Conservation (phyloP, 2,329 filamentous ascomycete species). For the Rosellinia necatrix region DNA sequence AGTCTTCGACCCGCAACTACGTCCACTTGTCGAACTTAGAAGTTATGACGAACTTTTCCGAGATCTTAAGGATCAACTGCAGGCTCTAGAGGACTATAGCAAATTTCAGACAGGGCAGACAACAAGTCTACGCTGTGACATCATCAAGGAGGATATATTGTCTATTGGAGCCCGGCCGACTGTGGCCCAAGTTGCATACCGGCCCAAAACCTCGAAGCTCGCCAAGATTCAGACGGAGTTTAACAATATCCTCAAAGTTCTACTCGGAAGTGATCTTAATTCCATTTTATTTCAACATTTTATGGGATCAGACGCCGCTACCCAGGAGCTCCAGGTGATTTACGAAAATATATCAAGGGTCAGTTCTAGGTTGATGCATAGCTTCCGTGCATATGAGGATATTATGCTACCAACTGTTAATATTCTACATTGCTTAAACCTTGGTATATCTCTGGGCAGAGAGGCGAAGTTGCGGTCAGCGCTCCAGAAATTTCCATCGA, state of each 20-base stretch:
- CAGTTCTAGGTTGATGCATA: slow-evolving; percentile 67
- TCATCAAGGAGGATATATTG: slow-evolving; percentile 65
- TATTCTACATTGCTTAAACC: slow-evolving; percentile 76
- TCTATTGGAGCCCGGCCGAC: slow-evolving; percentile 69
- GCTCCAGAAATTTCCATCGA: slow-evolving; percentile 28
- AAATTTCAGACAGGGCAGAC: slow-evolving; percentile 67
- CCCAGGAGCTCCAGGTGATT: slow-evolving; percentile 55
- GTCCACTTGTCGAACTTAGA: slow-evolving; percentile 67
- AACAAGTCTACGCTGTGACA: slow-evolving; percentile 67
- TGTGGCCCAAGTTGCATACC: slow-evolving; percentile 68
- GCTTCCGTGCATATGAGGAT: slow-evolving; percentile 83
- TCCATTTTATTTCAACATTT: slow-evolving; percentile 44
- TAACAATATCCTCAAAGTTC: slow-evolving; percentile 71
- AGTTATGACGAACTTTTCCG: slow-evolving; percentile 60
- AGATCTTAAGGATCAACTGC: slow-evolving; percentile 60
- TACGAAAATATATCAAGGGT: slow-evolving; percentile 68
- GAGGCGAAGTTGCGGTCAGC: slow-evolving; percentile 44
- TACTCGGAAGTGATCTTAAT: slow-evolving; percentile 55
- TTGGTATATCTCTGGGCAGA: slow-evolving; percentile 71
- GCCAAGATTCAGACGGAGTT: slow-evolving; percentile 81
- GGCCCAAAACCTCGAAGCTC: slow-evolving; percentile 71
- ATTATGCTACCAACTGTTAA: slow-evolving; percentile 78
- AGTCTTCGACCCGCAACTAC: slow-evolving; percentile 78
- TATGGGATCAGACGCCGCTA: slow-evolving; percentile 40
- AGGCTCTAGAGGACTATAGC: slow-evolving; percentile 69